phyloP scores from a whole-genome alignment of 2,329 filamentous ascomycete genomes.

The Sporothrix sp. region DNA sequence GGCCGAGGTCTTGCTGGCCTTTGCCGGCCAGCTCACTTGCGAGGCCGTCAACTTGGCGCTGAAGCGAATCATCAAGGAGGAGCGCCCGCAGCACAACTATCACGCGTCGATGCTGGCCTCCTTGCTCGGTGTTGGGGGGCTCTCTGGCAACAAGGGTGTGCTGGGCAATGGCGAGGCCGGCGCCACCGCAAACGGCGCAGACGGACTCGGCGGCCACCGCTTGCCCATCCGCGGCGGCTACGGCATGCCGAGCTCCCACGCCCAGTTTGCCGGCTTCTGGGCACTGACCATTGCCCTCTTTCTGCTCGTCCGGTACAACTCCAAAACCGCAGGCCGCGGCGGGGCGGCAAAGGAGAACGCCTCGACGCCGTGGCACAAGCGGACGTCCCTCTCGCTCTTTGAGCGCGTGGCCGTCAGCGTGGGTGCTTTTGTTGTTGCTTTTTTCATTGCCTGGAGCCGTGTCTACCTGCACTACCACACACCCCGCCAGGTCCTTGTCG shows the following conservation, averaged over 20 bases:
- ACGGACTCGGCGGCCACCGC: neutral
- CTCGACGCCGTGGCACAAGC: neutral
- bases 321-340: conserved; percentile 22
- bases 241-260: conserved; percentile 91
- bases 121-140: neutral
- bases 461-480: conserved; percentile 94
- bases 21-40: conserved; percentile 81
- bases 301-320: conserved; percentile 68
- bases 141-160: too few species aligned
- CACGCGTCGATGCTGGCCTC: conserved; percentile 25
- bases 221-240: conserved; percentile 48
- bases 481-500: conserved; percentile 73
- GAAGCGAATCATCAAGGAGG: conserved; percentile 87
- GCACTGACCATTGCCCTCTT: conserved; percentile 76
- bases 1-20: conserved; percentile 80
- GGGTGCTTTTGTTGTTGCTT: conserved; percentile 51
- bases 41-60: conserved; percentile 83
- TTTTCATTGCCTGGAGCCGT: conserved; percentile 66
- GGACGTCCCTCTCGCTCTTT: conserved; percentile 27
- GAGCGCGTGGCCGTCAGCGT: conserved; percentile 49
- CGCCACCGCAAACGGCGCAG: neutral
- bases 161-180: neutral
- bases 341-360: neutral
- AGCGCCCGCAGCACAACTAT: conserved; percentile 71
- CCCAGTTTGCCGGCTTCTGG: conserved; percentile 92